Evolutionary conservation across 352 stramenopile species (phyloP).

Genomic region (Phytophthora pini): DNA sequence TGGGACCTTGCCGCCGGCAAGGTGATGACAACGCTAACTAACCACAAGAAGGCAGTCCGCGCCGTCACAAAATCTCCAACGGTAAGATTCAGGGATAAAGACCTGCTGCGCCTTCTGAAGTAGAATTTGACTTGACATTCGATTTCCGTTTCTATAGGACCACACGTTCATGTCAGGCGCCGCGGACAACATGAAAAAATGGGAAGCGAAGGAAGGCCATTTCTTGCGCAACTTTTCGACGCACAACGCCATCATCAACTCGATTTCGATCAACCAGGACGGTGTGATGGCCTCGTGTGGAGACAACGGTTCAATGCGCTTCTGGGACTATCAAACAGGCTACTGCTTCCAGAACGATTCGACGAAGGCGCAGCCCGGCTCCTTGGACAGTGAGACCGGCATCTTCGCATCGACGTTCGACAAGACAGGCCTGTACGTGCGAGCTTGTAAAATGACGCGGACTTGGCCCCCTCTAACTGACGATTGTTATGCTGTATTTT

Average conservation of each 20-base stretch:
- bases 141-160: conserved; percentile 59
- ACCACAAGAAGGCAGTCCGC: conserved; percentile 99
- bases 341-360: conserved; percentile 97
- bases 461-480: conserved; percentile 3
- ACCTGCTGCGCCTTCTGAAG: not conserved
- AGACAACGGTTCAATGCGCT: conserved; percentile 98
- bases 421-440: conserved; percentile 92
- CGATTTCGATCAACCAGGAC: conserved; percentile 98
- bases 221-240: conserved; percentile 98
- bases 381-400: conserved; percentile 97
- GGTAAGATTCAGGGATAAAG: conserved; percentile 33
- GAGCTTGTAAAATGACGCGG: not conserved
- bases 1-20: conserved; percentile 99
- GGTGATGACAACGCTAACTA: conserved; percentile 98
- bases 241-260: conserved; percentile 99
- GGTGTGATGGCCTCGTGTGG: conserved; percentile 96
- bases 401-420: conserved; percentile 98
- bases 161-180: conserved; percentile 97
- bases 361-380: conserved; percentile 96
- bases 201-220: conserved; percentile 94
- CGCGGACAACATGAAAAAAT: conserved; percentile 99
- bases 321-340: conserved; percentile 99
- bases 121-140: not conserved
- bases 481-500: conserved; percentile 42
- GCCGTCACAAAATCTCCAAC: conserved; percentile 90